phyloP scores from a whole-genome alignment of 768 basidiomycete species.

The Cyathus striatus region DNA sequence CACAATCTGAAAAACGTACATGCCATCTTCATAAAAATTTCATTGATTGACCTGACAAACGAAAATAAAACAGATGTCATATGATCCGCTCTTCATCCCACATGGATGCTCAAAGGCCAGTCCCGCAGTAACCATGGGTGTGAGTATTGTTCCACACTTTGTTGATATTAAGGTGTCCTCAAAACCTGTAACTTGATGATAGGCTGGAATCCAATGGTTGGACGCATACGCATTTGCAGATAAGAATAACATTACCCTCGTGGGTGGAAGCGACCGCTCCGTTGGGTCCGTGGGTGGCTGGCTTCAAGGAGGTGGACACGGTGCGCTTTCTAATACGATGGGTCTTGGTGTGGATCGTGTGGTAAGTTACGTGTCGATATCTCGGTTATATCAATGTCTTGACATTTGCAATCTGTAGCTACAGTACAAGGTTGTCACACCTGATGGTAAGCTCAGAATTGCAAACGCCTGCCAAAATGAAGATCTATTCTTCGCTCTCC shows the following conservation, averaged over 20 bases:
- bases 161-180: not conserved
- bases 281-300: conserved; percentile 40
- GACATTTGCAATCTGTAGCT: conserved; percentile 20
- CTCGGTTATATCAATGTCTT: not conserved
- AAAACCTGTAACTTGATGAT: not conserved
- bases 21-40: not conserved
- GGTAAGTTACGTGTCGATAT: conserved; percentile 21
- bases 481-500: conserved; percentile 52
- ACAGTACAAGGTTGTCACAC: conserved; percentile 49
- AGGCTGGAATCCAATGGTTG: conserved; percentile 43
- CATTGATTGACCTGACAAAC: not conserved
- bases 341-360: conserved; percentile 43
- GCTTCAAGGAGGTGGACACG: conserved; percentile 42
- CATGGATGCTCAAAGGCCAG: conserved; percentile 24
- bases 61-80: conserved; percentile 31
- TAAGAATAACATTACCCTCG: conserved; percentile 35
- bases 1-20: conserved; percentile 34
- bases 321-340: conserved; percentile 36
- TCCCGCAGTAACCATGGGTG: conserved; percentile 31
- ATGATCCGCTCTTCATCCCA: conserved; percentile 26
- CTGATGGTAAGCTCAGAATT: conserved; percentile 39
- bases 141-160: conserved; percentile 11
- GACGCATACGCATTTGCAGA: conserved; percentile 41
- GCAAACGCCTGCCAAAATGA: conserved; percentile 45
- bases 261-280: conserved; percentile 36